Percentiles rank a stretch among this genome's conserved stretches.
Conservation (phyloP, 257 asterid species). For the Linderniella brevidens region DNA sequence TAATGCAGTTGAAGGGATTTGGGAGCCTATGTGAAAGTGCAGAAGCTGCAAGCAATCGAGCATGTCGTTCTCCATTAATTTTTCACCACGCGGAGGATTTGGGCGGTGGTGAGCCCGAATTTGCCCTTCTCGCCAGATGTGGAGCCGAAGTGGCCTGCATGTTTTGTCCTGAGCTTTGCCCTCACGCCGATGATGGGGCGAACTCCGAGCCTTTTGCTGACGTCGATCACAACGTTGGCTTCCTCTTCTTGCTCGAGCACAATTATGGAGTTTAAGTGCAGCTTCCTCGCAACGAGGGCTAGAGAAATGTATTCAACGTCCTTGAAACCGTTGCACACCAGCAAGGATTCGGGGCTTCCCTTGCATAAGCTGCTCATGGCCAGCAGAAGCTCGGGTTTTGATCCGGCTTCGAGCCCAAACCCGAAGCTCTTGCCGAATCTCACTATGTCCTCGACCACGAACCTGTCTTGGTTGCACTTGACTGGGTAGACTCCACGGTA, state of each 20-base stretch:
- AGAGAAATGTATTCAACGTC: slow-evolving; percentile 81
- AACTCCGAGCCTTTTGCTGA: slow-evolving; percentile 47
- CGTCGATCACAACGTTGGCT: slow-evolving; percentile 51
- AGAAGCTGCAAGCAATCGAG: slow-evolving; percentile 80
- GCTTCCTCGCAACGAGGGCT: slow-evolving; percentile 62
- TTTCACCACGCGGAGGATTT: slow-evolving; percentile 69
- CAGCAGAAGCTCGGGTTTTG: slow-evolving; percentile 87
- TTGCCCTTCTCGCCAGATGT: slow-evolving; percentile 97
- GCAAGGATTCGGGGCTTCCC: slow-evolving; percentile 64
- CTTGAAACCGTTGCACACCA: slow-evolving; percentile 88
- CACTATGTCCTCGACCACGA: slow-evolving; percentile 82
- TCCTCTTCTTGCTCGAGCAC: slow-evolving; percentile 96
- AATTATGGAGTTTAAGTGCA: slow-evolving; percentile 61
- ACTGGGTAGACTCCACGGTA: slow-evolving; percentile 96
- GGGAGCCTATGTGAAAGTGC: slow-evolving; percentile 95
- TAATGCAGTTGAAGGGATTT: slow-evolving; percentile 63
- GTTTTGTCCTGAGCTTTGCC: slow-evolving; percentile 91
- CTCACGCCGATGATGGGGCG: slow-evolving; percentile 78
- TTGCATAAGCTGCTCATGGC: slow-evolving; percentile 82
- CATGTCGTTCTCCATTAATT: slow-evolving; percentile 44
- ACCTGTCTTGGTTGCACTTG: slow-evolving; percentile 84
- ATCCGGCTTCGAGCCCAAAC: slow-evolving; percentile 92
- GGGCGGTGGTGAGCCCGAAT: slow-evolving; percentile 73
- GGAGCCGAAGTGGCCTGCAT: slow-evolving; percentile 91
- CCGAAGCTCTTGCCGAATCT: slow-evolving; percentile 65